Conservation (phyloP, 345 rosid genomes). For the Gossypium anomalum region DNA sequence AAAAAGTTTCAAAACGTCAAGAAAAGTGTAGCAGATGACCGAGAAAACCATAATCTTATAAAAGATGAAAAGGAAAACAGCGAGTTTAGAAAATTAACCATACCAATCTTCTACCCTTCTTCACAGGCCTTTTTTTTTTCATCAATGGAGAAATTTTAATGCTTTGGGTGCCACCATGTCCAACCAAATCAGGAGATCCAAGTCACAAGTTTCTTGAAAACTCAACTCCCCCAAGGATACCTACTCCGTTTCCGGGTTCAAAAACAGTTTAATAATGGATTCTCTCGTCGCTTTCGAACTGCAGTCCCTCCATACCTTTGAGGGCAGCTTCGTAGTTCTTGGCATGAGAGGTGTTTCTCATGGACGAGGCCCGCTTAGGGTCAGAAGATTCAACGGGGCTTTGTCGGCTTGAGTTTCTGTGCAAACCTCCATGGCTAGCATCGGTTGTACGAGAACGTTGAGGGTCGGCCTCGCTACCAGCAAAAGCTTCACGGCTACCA, state of each 20-base stretch:
- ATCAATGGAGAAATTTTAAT: background rate
- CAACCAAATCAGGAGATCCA: background rate
- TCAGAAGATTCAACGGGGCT: background rate
- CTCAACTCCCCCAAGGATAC: background rate
- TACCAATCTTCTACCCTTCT: constrained; percentile 2
- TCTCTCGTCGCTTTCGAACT: constrained; percentile 16
- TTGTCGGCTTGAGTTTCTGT: too few species aligned
- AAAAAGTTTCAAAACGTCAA: background rate
- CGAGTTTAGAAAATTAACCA: background rate
- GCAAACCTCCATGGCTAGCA: constrained; percentile 43
- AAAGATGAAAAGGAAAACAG: background rate
- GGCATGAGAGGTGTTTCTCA: constrained; percentile 27
- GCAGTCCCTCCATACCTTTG: constrained; percentile 20
- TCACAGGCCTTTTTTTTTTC: background rate
- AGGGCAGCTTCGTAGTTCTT: constrained; percentile 21
- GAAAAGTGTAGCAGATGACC: background rate
- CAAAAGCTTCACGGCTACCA: constrained; percentile 58
- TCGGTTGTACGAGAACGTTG: constrained; percentile 50
- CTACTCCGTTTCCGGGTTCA: background rate
- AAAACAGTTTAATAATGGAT: constrained; percentile 6
- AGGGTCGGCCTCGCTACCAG: constrained; percentile 53
- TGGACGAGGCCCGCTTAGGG: constrained; percentile 52
- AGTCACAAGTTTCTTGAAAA: background rate
- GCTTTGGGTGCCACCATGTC: background rate
- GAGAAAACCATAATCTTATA: background rate